Evolutionary conservation across 805 yeast genomes (phyloP).

Genomic region (Lipomyces orientalis): DNA sequence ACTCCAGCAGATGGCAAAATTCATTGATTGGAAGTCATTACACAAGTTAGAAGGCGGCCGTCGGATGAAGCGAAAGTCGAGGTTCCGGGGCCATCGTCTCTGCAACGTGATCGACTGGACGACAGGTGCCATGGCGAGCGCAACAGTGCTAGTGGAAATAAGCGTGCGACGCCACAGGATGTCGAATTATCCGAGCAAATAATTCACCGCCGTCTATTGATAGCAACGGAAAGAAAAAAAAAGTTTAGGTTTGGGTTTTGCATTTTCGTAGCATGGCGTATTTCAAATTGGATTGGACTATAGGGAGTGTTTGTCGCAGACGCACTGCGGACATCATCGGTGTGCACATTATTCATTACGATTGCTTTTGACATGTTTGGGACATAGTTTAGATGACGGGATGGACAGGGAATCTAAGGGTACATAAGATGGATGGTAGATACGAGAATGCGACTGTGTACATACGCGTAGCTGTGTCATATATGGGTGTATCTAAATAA

Average conservation of each 20-base stretch:
- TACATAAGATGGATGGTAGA: neutral
- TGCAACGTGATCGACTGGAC: slow-evolving; percentile 28
- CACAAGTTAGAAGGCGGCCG: slow-evolving; percentile 18
- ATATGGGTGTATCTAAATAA: neutral
- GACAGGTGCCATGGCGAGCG: slow-evolving; percentile 9
- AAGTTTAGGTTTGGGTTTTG: neutral
- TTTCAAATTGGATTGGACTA: neutral
- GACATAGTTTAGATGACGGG: neutral
- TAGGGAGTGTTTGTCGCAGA: neutral
- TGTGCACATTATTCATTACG: neutral
- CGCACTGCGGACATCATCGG: neutral
- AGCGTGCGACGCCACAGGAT: slow-evolving; percentile 25
- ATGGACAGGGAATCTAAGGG: neutral
- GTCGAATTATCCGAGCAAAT: neutral
- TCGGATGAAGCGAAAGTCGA: slow-evolving; percentile 31
- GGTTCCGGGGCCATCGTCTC: slow-evolving; percentile 29
- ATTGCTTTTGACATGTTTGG: neutral
- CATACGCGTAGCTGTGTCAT: neutral
- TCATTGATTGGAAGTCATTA: slow-evolving; percentile 31
- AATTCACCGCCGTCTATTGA: neutral
- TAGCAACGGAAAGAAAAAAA: neutral
- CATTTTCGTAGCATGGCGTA: neutral
- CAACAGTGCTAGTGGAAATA: slow-evolving; percentile 23
- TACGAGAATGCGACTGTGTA: neutral
- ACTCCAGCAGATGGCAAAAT: slow-evolving; percentile 15